A percentile compares a stretch with the other conserved stretches of the same genome.
These are phyloP conservation scores for Boletus sp. DNA, from an alignment of 768 basidiomycete species.

Conservation along the genomic window DNA sequence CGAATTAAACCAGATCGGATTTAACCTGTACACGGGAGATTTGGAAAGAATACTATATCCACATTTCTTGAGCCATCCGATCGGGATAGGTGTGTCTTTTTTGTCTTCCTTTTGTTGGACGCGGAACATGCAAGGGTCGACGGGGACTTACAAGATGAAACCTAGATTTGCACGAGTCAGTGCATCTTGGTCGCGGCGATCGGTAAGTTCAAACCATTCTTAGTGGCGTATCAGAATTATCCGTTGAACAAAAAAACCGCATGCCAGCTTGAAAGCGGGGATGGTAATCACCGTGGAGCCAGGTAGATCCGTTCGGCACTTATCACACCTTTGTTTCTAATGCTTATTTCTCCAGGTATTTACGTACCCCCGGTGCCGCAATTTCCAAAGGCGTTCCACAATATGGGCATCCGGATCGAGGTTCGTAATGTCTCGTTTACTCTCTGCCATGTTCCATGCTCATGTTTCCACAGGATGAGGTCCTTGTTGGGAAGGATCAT, in stretches of 20 bases:
- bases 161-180: conserved; percentile 87
- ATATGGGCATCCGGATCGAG: conserved; percentile 91
- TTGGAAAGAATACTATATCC: conserved; percentile 81
- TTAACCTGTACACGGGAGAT: conserved; percentile 45
- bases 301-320: conserved; percentile 40
- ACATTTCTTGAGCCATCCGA: conserved; percentile 88
- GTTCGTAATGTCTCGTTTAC: conserved; percentile 33
- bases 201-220: conserved; percentile 39
- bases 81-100: conserved; percentile 72
- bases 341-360: conserved; percentile 48
- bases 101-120: not conserved
- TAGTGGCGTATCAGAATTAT: not conserved
- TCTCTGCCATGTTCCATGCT: conserved; percentile 1
- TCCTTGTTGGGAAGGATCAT: conserved; percentile 62
- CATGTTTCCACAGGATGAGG: conserved; percentile 54
- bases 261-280: conserved; percentile 64
- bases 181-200: conserved; percentile 51
- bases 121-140: conserved; percentile 4
- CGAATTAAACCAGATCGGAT: conserved; percentile 70
- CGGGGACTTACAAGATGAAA: conserved; percentile 13
- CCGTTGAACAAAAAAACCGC: conserved; percentile 6
- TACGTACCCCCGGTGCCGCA: conserved; percentile 80
- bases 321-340: conserved; percentile 1
- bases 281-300: conserved; percentile 95
- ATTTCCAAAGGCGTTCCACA: conserved; percentile 88